Evolutionary conservation across 169 alveolate genomes (phyloP).

Genomic region (Babesia bigemina): DNA sequence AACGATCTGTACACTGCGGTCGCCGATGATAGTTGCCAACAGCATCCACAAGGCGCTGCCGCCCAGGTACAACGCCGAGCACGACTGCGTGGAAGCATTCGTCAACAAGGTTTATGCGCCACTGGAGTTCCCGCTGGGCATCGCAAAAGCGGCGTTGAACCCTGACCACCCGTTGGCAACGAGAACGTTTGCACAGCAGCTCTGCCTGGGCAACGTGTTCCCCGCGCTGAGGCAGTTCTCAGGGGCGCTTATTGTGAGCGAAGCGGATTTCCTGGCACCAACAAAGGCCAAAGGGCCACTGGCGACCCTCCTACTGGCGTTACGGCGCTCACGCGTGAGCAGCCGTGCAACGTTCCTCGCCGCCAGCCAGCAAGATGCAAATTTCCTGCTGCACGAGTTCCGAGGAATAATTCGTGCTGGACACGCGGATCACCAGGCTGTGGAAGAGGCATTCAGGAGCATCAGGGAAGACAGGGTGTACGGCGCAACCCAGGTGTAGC

Average conservation of each 20-base stretch:
- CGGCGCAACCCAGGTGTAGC: not conserved
- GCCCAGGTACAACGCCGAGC: slow-evolving; percentile 28
- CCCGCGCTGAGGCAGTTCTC: slow-evolving; percentile 4
- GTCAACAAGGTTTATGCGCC: slow-evolving; percentile 40
- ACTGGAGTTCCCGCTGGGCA: slow-evolving; percentile 37
- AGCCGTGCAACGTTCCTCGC: slow-evolving; percentile 23
- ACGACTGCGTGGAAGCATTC: slow-evolving; percentile 48
- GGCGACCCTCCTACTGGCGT: slow-evolving; percentile 12
- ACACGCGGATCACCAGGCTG: not conserved
- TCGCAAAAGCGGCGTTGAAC: slow-evolving; percentile 12
- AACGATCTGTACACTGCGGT: slow-evolving; percentile 18
- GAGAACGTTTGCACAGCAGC: slow-evolving; percentile 54
- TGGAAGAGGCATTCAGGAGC: not conserved
- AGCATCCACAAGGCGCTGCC: slow-evolving; percentile 20
- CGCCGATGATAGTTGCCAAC: slow-evolving; percentile 33
- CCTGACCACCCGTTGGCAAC: slow-evolving; percentile 53
- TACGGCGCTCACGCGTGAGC: slow-evolving; percentile 10
- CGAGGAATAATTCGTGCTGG: not conserved
- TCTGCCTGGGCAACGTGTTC: slow-evolving; percentile 56
- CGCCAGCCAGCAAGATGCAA: not conserved
- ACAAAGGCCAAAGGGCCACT: slow-evolving; percentile 17
- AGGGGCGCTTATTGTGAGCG: not conserved
- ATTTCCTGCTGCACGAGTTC: slow-evolving; percentile 39
- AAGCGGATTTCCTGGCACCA: slow-evolving; percentile 38
- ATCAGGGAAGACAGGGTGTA: slow-evolving; percentile 14